These are phyloP conservation scores for Singerocomus inundabilis DNA, from an alignment of 1,284 basidiomycete species.

Conservation along the genomic window DNA sequence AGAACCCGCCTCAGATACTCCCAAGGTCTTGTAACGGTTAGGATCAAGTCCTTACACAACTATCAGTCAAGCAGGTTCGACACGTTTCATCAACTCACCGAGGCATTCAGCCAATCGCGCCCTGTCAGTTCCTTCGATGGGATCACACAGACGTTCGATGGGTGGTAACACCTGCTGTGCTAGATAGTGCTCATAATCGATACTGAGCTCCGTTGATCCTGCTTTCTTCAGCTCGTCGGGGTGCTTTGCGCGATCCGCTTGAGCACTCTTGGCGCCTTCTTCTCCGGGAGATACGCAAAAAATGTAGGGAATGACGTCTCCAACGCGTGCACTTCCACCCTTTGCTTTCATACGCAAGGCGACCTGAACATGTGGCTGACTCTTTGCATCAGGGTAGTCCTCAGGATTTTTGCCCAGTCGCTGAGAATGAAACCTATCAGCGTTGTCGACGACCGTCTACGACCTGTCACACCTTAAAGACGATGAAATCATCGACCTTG, in stretches of 20 bases:
- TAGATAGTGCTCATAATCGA: constrained; percentile 93
- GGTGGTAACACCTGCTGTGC: constrained; percentile 92
- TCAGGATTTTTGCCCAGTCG: constrained; percentile 93
- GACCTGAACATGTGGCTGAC: constrained; percentile 96
- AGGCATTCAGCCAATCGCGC: constrained; percentile 92
- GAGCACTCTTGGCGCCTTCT: constrained; percentile 70
- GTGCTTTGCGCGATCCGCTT: constrained; percentile 91
- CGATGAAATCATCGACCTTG: constrained; percentile 90
- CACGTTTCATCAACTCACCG: constrained; percentile 48
- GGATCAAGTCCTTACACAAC: constrained; percentile 77
- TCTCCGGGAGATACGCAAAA: constrained; percentile 85
- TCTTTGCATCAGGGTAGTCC: constrained; percentile 95
- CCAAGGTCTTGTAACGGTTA: constrained; percentile 60
- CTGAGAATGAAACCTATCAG: constrained; percentile 41
- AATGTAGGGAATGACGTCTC: constrained; percentile 96
- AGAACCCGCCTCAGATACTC: constrained; percentile 56
- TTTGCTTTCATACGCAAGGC: constrained; percentile 88
- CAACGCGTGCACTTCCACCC: constrained; percentile 76
- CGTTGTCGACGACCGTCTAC: not conserved
- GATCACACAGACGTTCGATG: constrained; percentile 92
- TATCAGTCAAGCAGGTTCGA: constrained; percentile 1
- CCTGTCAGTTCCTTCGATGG: constrained; percentile 94
- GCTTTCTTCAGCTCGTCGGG: constrained; percentile 87
- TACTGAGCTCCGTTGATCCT: constrained; percentile 57
- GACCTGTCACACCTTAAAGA: constrained; percentile 70